These are phyloP conservation scores for Claviceps spartinae DNA, from an alignment of 2,329 filamentous ascomycete species.

Conservation along the genomic window DNA sequence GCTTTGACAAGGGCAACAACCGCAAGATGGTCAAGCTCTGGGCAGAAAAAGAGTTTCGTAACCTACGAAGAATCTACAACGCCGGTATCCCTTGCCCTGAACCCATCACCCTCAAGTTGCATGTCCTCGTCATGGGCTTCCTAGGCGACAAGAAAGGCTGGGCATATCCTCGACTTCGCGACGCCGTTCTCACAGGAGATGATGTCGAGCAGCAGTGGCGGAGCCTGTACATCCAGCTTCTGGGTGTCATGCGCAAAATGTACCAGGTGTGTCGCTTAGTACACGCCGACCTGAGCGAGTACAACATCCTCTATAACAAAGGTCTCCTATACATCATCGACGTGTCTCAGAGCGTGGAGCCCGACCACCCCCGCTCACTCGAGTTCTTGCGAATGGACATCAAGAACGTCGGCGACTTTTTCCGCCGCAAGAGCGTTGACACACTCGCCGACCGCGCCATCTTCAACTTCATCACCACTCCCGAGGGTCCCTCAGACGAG, in stretches of 20 bases:
- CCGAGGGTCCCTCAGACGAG: slow-evolving; percentile 46
- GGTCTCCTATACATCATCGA: slow-evolving; percentile 84
- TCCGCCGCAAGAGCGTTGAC: slow-evolving; percentile 72
- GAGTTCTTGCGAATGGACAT: slow-evolving; percentile 98
- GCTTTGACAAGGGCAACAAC: slow-evolving; percentile 89
- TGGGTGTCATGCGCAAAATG: slow-evolving; percentile 82
- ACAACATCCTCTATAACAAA: slow-evolving; percentile 88
- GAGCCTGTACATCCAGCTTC: slow-evolving; percentile 64
- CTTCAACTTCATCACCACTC: slow-evolving; percentile 67
- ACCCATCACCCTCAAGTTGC: slow-evolving; percentile 76
- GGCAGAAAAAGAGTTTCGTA: slow-evolving; percentile 98
- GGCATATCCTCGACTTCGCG: slow-evolving; percentile 77
- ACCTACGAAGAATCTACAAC: slow-evolving; percentile 69
- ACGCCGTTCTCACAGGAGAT: slow-evolving; percentile 60
- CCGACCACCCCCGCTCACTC: slow-evolving; percentile 81
- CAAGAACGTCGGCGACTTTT: slow-evolving; percentile 92
- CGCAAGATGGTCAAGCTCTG: slow-evolving; percentile 96
- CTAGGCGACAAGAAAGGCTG: slow-evolving; percentile 77
- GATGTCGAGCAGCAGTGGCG: slow-evolving; percentile 62
- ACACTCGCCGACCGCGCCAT: slow-evolving; percentile 64
- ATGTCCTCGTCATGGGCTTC: slow-evolving; percentile 92
- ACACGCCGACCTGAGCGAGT: slow-evolving; percentile 94
- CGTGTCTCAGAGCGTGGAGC: slow-evolving; percentile 93
- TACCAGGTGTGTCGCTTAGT: slow-evolving; percentile 88
- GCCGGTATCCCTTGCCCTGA: slow-evolving; percentile 85